Evolutionary conservation across 805 yeast species (phyloP), one percentile per base, ranked within the genome.

Genomic region (Blastobotrys terrestris): DNA sequence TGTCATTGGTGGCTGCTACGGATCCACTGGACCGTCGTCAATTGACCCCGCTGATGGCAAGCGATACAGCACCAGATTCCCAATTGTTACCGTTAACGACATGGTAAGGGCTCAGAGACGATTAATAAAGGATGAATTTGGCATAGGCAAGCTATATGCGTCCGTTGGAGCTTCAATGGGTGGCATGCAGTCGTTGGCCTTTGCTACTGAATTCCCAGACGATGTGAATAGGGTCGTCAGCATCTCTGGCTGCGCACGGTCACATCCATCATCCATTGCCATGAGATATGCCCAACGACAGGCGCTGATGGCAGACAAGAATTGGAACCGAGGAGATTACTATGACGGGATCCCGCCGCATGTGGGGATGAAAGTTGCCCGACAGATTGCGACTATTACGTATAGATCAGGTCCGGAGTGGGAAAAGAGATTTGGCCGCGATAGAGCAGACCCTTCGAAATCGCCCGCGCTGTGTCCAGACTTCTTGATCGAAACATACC

Each of bases 381-480:
- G 97, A 57, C 96, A 89, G 67, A 88, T 91, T 48, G 97, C 97
- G 31, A 91, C 97, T 0, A 87, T 91, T 52, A 89, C 97, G 0
- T 91, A 91, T 67, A 76, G 97, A 60, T 87, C 96, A 0, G 97
- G 97, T 2, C 97, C 97, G 1, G 97, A 91, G 69, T 91, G 97
- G 97, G 97, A 91, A 67, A 80, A 83, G 56, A 73, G 97, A 55
- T 91, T 91, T 67, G 96, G 96, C 2, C 80, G 95, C 52, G 88
- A 85, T 60, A 75, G 97, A 55, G 85, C 95, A 0, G 90, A 88
- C 64, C 92, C 89, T 16, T 72, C 81, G 1, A 75, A 74, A 55
- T 79, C 85, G 13, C 96, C 97, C 2, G 96, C 96, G 0, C 72
- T 91, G 31, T 91, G 97, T 67, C 96, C 97, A 0, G 97, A 91